A percentile compares a stretch with the other conserved stretches of the same genome.
phyloP scores from a whole-genome alignment of 176 grass and related monocot species.

The Elaeis guineensis region DNA sequence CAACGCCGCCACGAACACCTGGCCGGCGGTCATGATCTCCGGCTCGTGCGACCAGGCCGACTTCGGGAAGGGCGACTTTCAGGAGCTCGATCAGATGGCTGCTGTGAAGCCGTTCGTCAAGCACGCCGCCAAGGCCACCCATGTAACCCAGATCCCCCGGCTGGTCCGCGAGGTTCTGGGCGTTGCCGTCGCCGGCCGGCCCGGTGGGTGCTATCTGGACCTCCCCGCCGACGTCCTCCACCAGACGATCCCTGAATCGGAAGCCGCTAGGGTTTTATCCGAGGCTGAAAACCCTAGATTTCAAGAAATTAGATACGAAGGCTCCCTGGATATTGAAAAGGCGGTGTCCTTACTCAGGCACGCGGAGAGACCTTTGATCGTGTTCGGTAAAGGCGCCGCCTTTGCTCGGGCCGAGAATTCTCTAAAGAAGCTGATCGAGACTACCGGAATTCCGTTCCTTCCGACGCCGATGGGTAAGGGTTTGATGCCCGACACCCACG shows the following conservation, averaged over 20 bases:
- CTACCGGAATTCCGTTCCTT: slow-evolving; percentile 75
- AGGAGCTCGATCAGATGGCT: slow-evolving; percentile 90
- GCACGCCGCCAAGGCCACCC: slow-evolving; percentile 61
- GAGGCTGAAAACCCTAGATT: slow-evolving; percentile 20
- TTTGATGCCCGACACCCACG: slow-evolving; percentile 62
- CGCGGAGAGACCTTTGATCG: slow-evolving; percentile 63
- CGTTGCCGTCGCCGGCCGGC: slow-evolving; percentile 41
- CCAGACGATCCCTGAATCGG: slow-evolving; percentile 60
- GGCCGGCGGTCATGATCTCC: slow-evolving; percentile 84
- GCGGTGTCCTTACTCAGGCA: slow-evolving; percentile 47
- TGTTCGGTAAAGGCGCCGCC: slow-evolving; percentile 83
- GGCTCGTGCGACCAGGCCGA: slow-evolving; percentile 77
- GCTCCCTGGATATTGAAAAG: slow-evolving; percentile 29
- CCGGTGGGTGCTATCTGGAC: slow-evolving; percentile 85
- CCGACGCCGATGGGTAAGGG: slow-evolving; percentile 96
- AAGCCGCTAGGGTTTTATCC: slow-evolving; percentile 35
- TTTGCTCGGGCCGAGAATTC: slow-evolving; percentile 55
- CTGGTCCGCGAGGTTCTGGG: slow-evolving; percentile 56
- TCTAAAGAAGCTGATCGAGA: slow-evolving; percentile 68
- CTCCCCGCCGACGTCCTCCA: slow-evolving; percentile 88
- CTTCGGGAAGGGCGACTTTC: slow-evolving; percentile 74
- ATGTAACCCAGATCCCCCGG: slow-evolving; percentile 61
- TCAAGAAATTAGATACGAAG: slow-evolving; percentile 10
- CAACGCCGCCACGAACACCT: slow-evolving; percentile 74
- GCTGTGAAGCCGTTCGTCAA: slow-evolving; percentile 74